A percentile compares a stretch with the other conserved stretches of the same genome.
These are phyloP conservation scores for Tylopilus balloui DNA, from an alignment of 768 basidiomycete species.

Conservation along the genomic window DNA sequence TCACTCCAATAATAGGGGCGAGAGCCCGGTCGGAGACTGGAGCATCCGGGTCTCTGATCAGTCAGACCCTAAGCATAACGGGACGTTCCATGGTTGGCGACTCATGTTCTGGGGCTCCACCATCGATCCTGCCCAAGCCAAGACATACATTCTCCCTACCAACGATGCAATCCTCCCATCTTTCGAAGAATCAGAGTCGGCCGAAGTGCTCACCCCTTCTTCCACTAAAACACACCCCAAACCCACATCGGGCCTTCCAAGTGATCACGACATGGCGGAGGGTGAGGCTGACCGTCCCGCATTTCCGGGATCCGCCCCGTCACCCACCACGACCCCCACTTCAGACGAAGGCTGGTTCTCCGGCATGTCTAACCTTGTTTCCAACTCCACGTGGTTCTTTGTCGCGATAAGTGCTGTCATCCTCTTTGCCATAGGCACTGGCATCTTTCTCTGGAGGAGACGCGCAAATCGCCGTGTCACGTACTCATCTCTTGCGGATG, in stretches of 20 bases:
- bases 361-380: conserved; percentile 66
- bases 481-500: conserved; percentile 59
- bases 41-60: conserved; percentile 83
- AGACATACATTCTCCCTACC: conserved; percentile 55
- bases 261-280: conserved; percentile 73
- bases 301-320: conserved; percentile 42
- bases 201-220: conserved; percentile 36
- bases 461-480: conserved; percentile 37
- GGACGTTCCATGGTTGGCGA: conserved; percentile 84
- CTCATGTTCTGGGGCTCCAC: conserved; percentile 90
- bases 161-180: conserved; percentile 48
- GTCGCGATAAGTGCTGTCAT: conserved; percentile 75
- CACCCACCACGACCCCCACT: conserved; percentile 48
- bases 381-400: conserved; percentile 86
- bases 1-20: conserved; percentile 61
- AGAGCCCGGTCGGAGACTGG: conserved; percentile 89
- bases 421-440: conserved; percentile 65
- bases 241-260: conserved; percentile 83
- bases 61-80: conserved; percentile 50
- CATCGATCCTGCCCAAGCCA: conserved; percentile 64
- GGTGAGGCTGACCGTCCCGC: conserved; percentile 81
- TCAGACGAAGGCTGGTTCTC: conserved; percentile 85
- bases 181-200: conserved; percentile 40
- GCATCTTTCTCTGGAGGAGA: conserved; percentile 79
- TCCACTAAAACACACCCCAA: conserved; percentile 67